Evolutionary conservation across 805 yeast species (phyloP).

Genomic region (Huiozyma naganishii): DNA sequence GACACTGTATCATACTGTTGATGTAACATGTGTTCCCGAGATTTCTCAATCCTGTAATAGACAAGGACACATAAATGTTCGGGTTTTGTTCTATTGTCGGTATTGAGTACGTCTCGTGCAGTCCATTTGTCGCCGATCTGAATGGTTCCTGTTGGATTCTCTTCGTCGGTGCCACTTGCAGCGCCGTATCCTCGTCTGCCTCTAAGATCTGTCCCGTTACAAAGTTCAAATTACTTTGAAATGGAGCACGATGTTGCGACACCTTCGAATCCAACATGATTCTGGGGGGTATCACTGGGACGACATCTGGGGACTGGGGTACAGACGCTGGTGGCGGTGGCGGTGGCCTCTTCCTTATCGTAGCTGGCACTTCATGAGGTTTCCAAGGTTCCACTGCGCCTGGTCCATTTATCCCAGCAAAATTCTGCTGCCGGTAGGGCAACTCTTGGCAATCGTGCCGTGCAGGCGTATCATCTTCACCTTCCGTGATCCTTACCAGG

Average conservation of each 20-base stretch:
- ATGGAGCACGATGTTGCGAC: neutral
- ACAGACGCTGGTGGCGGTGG: conserved; percentile 22
- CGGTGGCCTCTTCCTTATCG: conserved; percentile 19
- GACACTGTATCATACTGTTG: conserved; percentile 61
- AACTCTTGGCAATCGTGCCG: neutral
- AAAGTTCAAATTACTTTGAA: neutral
- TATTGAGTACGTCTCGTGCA: conserved; percentile 11
- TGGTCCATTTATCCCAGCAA: neutral
- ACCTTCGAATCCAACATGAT: neutral
- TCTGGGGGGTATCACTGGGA: conserved; percentile 4
- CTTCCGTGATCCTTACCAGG: conserved; percentile 3
- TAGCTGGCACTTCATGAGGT: conserved; percentile 19
- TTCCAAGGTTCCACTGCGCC: conserved; percentile 11
- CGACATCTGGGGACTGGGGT: conserved; percentile 13
- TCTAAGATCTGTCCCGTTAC: neutral
- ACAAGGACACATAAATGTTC: conserved; percentile 32
- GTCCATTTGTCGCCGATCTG: neutral
- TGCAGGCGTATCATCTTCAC: neutral
- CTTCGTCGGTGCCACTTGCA: neutral
- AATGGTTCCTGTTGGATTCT: neutral
- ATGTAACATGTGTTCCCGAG: conserved; percentile 69
- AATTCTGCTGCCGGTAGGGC: conserved; percentile 2
- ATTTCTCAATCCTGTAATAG: conserved; percentile 54
- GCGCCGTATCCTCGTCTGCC: neutral
- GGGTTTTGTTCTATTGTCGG: conserved; percentile 31